Percentiles rank a stretch among this genome's conserved stretches.
Conservation (phyloP, 805 yeast species). For the Vanderwaltozyma tropicalis region DNA sequence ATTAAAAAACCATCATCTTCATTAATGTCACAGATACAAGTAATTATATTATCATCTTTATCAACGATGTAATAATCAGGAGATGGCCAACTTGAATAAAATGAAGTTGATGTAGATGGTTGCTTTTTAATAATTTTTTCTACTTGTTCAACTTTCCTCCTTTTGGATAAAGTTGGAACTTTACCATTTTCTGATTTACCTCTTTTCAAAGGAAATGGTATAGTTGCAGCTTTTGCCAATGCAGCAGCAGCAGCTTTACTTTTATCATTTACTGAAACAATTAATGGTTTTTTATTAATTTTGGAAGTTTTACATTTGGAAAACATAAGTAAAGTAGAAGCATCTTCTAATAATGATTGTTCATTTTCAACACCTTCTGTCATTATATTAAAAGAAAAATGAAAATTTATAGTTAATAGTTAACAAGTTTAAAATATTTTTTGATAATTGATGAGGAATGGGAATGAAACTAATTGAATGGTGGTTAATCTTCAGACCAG, state of each 20-base stretch:
- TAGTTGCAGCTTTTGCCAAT: constrained; percentile 69
- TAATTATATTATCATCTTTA: constrained; percentile 76
- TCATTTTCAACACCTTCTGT: constrained; percentile 4
- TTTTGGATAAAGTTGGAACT: not conserved
- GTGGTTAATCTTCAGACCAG: too few species aligned
- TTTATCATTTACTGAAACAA: constrained; percentile 19
- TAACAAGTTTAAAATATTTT: too few species aligned
- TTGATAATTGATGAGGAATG: too few species aligned
- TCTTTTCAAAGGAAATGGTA: constrained; percentile 46
- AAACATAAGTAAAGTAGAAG: constrained; percentile 51
- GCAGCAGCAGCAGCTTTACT: constrained; percentile 78
- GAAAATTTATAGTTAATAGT: too few species aligned
- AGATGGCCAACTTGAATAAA: too few species aligned
- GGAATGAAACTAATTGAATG: too few species aligned
- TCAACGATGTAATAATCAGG: constrained; percentile 49
- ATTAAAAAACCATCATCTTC: constrained; percentile 92
- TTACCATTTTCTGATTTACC: not conserved
- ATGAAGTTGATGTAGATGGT: too few species aligned
- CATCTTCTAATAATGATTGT: constrained; percentile 40
- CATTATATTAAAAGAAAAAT: too few species aligned
- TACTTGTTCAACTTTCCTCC: not conserved
- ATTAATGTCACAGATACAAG: constrained; percentile 78
- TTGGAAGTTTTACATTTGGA: constrained; percentile 32
- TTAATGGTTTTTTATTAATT: not conserved
- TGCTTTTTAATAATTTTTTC: constrained; percentile 7